Evolutionary conservation across 768 basidiomycete species (phyloP).

Genomic region (Thelephora ganbajun): DNA sequence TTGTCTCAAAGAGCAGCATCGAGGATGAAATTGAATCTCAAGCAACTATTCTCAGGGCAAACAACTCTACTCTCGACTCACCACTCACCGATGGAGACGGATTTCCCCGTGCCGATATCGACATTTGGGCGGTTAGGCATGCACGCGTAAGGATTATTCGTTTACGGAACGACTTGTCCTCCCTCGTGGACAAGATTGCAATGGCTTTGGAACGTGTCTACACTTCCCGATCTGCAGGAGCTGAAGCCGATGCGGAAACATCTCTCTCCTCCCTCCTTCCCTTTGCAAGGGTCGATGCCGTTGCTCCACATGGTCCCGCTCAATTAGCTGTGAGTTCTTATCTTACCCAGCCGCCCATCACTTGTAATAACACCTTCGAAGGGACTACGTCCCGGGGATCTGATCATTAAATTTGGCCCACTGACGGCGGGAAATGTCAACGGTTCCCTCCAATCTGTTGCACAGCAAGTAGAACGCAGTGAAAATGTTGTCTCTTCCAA

Average conservation of each 20-base stretch:
- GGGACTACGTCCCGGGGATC: constrained; percentile 57
- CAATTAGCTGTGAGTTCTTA: constrained; percentile 52
- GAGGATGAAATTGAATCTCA: constrained; percentile 59
- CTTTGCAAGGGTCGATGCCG: constrained; percentile 73
- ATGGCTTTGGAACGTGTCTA: constrained; percentile 60
- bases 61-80: constrained; percentile 50
- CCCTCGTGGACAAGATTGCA: constrained; percentile 51
- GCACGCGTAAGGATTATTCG: constrained; percentile 71
- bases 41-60: constrained; percentile 44
- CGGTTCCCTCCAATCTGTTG: constrained; percentile 53
- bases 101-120: constrained; percentile 79
- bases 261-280: constrained; percentile 20
- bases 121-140: constrained; percentile 63
- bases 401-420: constrained; percentile 60
- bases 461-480: constrained; percentile 54
- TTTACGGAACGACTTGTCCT: constrained; percentile 63
- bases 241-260: constrained; percentile 3
- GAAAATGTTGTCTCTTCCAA: constrained; percentile 50
- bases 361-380: constrained; percentile 17
- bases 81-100: constrained; percentile 80
- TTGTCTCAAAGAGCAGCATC: constrained; percentile 55
- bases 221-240: constrained; percentile 14
- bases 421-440: constrained; percentile 39
- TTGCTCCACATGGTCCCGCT: constrained; percentile 75
- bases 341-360: background rate